Evolutionary conservation across 345 rosid species (phyloP), one percentile per base, ranked within the genome.

Genomic region (Luvunga scandens): DNA sequence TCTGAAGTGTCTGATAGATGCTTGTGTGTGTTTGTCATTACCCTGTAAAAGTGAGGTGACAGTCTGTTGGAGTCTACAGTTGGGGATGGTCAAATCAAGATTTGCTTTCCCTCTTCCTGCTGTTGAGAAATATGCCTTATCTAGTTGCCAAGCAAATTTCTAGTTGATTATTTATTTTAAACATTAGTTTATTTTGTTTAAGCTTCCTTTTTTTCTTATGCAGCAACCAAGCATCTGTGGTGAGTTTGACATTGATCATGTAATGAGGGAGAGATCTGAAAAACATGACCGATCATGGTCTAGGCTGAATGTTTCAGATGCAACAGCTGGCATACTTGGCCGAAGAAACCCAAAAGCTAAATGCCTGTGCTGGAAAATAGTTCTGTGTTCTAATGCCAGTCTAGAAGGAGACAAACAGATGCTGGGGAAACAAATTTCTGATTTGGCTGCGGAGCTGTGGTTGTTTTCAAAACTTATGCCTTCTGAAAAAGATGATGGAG

Each of bases 341-440:
- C 68, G 77, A 75, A 89, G 89, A 85, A 88, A 91, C 78, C 95
- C 92, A 18, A 85, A 82, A 81, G 90, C 90, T 28, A 84, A 84
- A 79, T 94, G 90, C 85, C 79, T 91, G 36, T 90, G 91, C 87
- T 96, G 98, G 99, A 94, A 92, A 85, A 80, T 96, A 82, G 71
- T 90, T 79, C 33, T 92, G 36, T 90, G 88, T 77, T 83, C 91
- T 82, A 91, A 81, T 73, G 82, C 85, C 62, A 45, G 71, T 64
- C 80, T 69, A 42, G 83, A 82, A 82, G 83, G 81, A 72, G 81
- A 80, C 30, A 62, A 73, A 72, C 76, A 69, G 56, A 74, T 75
- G 77, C 80, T 57, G 60, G 80, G 77, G 31, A 73, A 45, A 77
- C 86, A 76, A 61, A 74, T 69, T 76, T 66, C 72, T 59, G 84